Percentiles rank a stretch among this genome's conserved stretches.
phyloP scores from a whole-genome alignment of 2,329 filamentous ascomycete genomes.

The Sclerotinia subarctica region DNA sequence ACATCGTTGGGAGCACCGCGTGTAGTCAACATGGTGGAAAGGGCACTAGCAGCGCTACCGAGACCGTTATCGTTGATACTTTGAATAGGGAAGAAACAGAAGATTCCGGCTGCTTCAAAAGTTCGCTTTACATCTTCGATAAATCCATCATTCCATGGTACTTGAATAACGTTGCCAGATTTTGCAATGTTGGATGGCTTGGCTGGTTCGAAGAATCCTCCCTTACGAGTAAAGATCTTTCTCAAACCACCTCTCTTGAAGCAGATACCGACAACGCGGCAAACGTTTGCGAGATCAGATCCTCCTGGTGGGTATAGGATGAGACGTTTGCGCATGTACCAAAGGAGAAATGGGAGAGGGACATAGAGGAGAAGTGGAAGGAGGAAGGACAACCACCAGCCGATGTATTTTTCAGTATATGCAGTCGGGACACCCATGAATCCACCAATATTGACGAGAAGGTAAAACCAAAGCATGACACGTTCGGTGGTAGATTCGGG shows the following conservation, averaged over 20 bases:
- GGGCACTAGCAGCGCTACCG: slow-evolving; percentile 48
- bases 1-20: slow-evolving; percentile 75
- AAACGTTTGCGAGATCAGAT: slow-evolving; percentile 47
- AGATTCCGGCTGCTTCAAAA: slow-evolving; percentile 66
- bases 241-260: slow-evolving; percentile 59
- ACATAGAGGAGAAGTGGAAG: slow-evolving; percentile 59
- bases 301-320: slow-evolving; percentile 47
- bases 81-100: slow-evolving; percentile 52
- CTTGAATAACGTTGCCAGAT: slow-evolving; percentile 58
- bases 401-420: slow-evolving; percentile 47
- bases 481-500: slow-evolving; percentile 55
- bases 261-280: slow-evolving; percentile 44
- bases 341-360: slow-evolving; percentile 52
- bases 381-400: slow-evolving; percentile 49
- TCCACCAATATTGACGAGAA: slow-evolving; percentile 66
- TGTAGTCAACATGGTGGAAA: slow-evolving; percentile 59
- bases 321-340: slow-evolving; percentile 42
- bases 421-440: slow-evolving; percentile 44
- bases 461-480: slow-evolving; percentile 53
- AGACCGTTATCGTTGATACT: slow-evolving; percentile 43
- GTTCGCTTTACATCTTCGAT: slow-evolving; percentile 74
- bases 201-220: slow-evolving; percentile 62
- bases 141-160: slow-evolving; percentile 79
- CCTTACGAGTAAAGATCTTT: slow-evolving; percentile 48
- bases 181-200: slow-evolving; percentile 62